These are phyloP conservation scores for Tripterygium wilfordii DNA, from an alignment of 177 flowering plant species.

Conservation along the genomic window DNA sequence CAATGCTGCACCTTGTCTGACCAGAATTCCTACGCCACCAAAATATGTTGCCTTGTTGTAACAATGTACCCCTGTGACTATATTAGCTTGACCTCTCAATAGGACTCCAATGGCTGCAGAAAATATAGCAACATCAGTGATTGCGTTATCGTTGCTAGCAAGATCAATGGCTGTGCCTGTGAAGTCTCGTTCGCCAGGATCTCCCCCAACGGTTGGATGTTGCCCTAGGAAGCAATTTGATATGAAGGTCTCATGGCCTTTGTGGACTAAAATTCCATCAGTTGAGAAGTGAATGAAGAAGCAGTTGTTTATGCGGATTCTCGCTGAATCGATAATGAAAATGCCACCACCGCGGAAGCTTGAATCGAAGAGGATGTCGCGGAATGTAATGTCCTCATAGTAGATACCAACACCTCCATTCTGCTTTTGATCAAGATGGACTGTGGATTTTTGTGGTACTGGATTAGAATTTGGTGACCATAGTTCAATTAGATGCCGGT, in stretches of 20 bases:
- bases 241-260: constrained; percentile 46
- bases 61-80: constrained; percentile 49
- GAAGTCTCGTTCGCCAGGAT: constrained; percentile 25
- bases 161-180: constrained; percentile 50
- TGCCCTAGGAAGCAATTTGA: constrained; percentile 43
- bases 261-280: constrained; percentile 29
- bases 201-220: constrained; percentile 38
- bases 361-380: constrained; percentile 50
- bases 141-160: constrained; percentile 40
- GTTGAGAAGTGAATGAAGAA: constrained; percentile 50
- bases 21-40: constrained; percentile 43
- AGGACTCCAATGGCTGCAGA: constrained; percentile 39
- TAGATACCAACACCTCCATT: constrained; percentile 7
- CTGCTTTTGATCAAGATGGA: too few species aligned
- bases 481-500: constrained; percentile 38
- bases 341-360: constrained; percentile 43
- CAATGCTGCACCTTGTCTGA: constrained; percentile 20
- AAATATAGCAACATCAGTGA: constrained; percentile 48
- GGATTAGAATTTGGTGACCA: constrained; percentile 22
- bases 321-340: constrained; percentile 27
- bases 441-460: too few species aligned
- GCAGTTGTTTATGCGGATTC: constrained; percentile 42
- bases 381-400: constrained; percentile 48
- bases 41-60: constrained; percentile 51
- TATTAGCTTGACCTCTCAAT: constrained; percentile 41